Percentiles rank a stretch among this genome's conserved stretches.
Conservation (phyloP, 805 yeast species). For the Teunomyces pallodes region DNA sequence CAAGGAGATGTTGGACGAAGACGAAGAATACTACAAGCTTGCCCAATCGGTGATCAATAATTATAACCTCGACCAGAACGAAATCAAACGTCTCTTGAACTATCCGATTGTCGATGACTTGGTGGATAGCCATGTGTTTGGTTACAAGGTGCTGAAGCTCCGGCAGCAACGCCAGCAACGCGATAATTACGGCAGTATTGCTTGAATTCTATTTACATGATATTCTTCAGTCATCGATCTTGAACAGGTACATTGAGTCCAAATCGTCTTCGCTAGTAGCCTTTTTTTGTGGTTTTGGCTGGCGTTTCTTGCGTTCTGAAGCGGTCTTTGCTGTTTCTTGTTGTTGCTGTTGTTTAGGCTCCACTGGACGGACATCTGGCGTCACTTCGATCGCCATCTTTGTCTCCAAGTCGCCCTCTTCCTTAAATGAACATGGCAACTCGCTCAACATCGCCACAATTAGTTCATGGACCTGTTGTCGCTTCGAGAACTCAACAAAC, state of each 20-base stretch:
- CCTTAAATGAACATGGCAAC: slow-evolving; percentile 24
- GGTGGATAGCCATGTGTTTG: slow-evolving; percentile 38
- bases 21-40: slow-evolving; percentile 31
- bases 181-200: slow-evolving; percentile 28
- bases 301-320: not conserved
- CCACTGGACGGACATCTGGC: slow-evolving; percentile 7
- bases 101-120: slow-evolving; percentile 45
- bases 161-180: slow-evolving; percentile 23
- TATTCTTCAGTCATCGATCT: slow-evolving; percentile 31
- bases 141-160: slow-evolving; percentile 40
- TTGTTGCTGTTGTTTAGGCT: slow-evolving; percentile 1
- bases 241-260: slow-evolving; percentile 39
- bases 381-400: slow-evolving; percentile 20
- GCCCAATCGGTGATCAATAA: slow-evolving; percentile 32
- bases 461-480: slow-evolving; percentile 16
- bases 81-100: slow-evolving; percentile 34
- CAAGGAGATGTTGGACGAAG: slow-evolving; percentile 35
- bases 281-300: slow-evolving; percentile 6
- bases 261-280: slow-evolving; percentile 28
- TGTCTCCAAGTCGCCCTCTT: slow-evolving; percentile 25
- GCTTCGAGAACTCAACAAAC: slow-evolving; percentile 1
- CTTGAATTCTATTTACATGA: slow-evolving; percentile 10
- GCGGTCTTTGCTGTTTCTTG: not conserved
- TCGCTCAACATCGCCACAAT: slow-evolving; percentile 28
- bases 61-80: slow-evolving; percentile 32